Evolutionary conservation across 78 protist genomes (phyloP).

Genomic region (Pelomyxa schiedti): DNA sequence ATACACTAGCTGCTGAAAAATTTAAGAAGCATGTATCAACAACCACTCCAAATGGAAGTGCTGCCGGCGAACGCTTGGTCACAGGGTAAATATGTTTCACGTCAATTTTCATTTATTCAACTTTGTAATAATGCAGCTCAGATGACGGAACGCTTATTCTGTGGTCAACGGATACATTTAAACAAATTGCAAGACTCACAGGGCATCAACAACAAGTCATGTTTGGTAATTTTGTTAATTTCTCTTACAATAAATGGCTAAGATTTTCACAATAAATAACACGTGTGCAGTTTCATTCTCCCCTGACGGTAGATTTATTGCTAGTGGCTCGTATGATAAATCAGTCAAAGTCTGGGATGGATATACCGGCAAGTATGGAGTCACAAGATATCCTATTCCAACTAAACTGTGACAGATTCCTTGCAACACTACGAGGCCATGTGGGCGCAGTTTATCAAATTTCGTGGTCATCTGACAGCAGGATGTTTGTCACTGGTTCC

Average conservation of each 20-base stretch:
- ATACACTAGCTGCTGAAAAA: too few species aligned
- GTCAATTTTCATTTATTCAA: too few species aligned
- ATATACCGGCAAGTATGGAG: conserved; percentile 54
- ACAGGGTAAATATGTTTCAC: too few species aligned
- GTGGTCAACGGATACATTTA: conserved; percentile 86
- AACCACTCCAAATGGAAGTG: background rate
- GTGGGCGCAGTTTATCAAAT: conserved; percentile 95
- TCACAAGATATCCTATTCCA: background rate
- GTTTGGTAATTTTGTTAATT: background rate
- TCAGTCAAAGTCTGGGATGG: conserved; percentile 89
- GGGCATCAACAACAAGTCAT: conserved; percentile 85
- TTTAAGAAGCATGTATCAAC: conserved; percentile 34
- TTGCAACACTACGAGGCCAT: conserved; percentile 83
- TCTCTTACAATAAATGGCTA: background rate
- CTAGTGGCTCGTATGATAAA: conserved; percentile 93
- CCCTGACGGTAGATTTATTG: conserved; percentile 90
- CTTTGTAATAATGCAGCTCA: too few species aligned
- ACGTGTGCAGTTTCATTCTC: conserved; percentile 48
- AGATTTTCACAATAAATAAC: background rate
- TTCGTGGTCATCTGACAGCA: conserved; percentile 85
- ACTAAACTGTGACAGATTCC: conserved; percentile 13
- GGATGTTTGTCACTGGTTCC: conserved; percentile 75
- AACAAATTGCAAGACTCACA: conserved; percentile 68
- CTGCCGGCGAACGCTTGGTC: conserved; percentile 62
- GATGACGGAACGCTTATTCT: conserved; percentile 93